Evolutionary conservation across 768 basidiomycete genomes (phyloP), one percentile per base, ranked within the genome.

Genomic region (Psilocybe azurescens): DNA sequence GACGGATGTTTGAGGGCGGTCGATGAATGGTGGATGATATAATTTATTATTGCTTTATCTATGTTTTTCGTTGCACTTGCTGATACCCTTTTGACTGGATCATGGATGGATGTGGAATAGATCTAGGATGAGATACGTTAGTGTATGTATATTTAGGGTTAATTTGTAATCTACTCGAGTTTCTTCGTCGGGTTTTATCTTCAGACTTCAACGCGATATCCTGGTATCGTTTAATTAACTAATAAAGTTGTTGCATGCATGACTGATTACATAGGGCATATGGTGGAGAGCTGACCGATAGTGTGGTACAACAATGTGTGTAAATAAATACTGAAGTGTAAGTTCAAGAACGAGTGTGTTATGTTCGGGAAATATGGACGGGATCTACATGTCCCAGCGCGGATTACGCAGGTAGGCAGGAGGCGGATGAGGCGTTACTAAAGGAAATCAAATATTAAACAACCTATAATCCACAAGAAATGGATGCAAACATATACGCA

Each of bases 1-100:
- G 62, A 49, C 66, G 55, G 62, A 50, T 55, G 41, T 69, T 72
- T 38, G 69, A 72, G 46, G 55, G 48, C 46, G 61, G 56, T n/a
- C 54, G 47, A 53, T 66, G 58, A 62, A 20, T 28, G 28, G 44
- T 33, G 16, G n/a, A 38, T 29, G 30, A 11, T 50, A 38, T 53
- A n/a, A 52, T 62, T 59, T 56, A 46, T 53, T 47, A 38, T 16
- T 59, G 41, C 11, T 54, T n/a, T 54, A 30, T 48, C 13, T 58
- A 32, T 47, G 61, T 24, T 59, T 32, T 50, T 54, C 55, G 29
- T 49, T 54, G 53, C 55, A 61, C 44, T 44, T 65, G 48, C 36
- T 51, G 61, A 51, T 47, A 41, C 47, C 53, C 44, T 33, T 33
- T 53, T 28, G 48, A 36, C 33, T 56, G 55, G 14, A 41, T 56